Conservation (phyloP, 1,284 basidiomycete species). For the Cryptococcus sp. region DNA sequence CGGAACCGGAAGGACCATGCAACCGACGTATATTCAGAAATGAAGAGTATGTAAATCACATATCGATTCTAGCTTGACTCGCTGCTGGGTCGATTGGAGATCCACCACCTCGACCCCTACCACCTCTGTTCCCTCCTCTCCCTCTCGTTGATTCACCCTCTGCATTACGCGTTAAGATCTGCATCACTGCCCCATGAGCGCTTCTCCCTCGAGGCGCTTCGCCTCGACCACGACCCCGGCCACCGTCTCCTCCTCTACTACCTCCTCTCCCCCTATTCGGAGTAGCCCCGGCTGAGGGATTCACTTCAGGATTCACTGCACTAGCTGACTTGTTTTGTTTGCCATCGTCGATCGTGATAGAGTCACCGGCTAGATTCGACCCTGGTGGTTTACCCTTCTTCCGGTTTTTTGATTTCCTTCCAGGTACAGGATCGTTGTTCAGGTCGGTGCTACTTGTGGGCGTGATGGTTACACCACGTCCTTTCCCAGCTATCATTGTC, state of each 20-base stretch:
- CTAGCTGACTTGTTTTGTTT: not conserved
- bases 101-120: slow-evolving; percentile 1
- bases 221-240: slow-evolving; percentile 1
- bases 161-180: slow-evolving; percentile 15
- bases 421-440: slow-evolving; percentile 1
- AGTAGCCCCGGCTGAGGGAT: not conserved
- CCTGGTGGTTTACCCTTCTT: slow-evolving; percentile 1
- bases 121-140: slow-evolving; percentile 1
- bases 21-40: too few relatives aligned
- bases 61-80: not conserved
- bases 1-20: too few relatives aligned
- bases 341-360: not conserved
- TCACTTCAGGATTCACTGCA: not conserved
- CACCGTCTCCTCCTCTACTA: not conserved
- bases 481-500: slow-evolving; percentile 39
- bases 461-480: slow-evolving; percentile 31
- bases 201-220: not conserved
- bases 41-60: not conserved
- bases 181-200: slow-evolving; percentile 12
- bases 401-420: not conserved
- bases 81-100: not conserved
- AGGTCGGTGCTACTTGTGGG: slow-evolving; percentile 1
- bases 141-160: slow-evolving; percentile 3
- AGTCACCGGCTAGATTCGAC: not conserved
- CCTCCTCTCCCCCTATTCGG: not conserved